Evolutionary conservation across 2,329 filamentous ascomycete species (phyloP).

Genomic region (Aspergillus clavatus): DNA sequence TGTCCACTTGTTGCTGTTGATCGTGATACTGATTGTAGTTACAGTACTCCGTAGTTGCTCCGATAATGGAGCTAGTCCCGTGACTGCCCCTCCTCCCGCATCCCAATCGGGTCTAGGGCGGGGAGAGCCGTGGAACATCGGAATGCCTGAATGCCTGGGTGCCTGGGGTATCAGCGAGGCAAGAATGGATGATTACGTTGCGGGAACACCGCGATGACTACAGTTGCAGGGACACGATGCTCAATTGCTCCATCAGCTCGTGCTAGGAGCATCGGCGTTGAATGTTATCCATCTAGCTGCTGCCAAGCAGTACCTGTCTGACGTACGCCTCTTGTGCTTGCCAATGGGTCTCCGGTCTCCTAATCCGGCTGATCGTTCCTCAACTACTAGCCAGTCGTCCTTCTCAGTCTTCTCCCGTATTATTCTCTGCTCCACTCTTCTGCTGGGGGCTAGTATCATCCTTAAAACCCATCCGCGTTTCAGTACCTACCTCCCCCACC

Average conservation of each 20-base stretch:
- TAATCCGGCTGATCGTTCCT: slow-evolving; percentile 18
- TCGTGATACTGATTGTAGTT: not conserved
- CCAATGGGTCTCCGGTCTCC: slow-evolving; percentile 16
- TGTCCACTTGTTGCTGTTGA: not conserved
- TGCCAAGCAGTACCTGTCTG: not conserved
- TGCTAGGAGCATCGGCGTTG: too few species aligned
- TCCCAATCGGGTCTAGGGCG: slow-evolving; percentile 16
- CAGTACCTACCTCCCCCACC: slow-evolving; percentile 32
- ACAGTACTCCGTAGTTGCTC: not conserved
- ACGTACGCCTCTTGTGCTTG: not conserved
- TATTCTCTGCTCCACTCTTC: slow-evolving; percentile 35
- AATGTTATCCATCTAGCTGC: not conserved
- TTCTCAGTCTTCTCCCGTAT: slow-evolving; percentile 27
- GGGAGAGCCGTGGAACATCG: slow-evolving; percentile 10
- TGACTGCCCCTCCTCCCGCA: slow-evolving; percentile 18
- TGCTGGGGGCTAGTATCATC: slow-evolving; percentile 42
- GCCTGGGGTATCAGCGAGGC: too few species aligned
- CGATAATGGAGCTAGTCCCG: slow-evolving; percentile 12
- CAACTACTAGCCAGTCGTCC: slow-evolving; percentile 16
- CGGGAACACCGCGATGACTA: not conserved
- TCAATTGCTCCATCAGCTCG: too few species aligned
- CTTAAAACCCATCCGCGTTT: slow-evolving; percentile 39
- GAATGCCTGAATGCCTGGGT: not conserved
- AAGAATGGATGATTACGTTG: too few species aligned
- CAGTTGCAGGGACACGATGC: not conserved